Percentiles rank a stretch among this genome's conserved stretches.
These are phyloP conservation scores for Dicorynia guianensis DNA, from an alignment of 306 rosid species.

Conservation along the genomic window DNA sequence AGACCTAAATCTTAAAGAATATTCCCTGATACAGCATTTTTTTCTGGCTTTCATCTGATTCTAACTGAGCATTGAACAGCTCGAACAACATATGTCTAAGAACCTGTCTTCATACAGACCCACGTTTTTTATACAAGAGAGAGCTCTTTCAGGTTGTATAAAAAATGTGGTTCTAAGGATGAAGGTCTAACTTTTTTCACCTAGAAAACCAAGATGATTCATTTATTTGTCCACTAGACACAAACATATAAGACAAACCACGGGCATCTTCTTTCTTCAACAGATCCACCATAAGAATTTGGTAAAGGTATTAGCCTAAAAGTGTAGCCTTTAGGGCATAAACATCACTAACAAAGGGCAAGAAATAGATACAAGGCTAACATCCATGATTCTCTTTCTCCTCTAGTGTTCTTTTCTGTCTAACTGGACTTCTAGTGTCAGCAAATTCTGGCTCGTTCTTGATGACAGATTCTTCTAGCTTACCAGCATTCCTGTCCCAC, in stretches of 20 bases:
- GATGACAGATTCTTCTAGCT: slow-evolving; percentile 54
- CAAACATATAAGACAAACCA: slow-evolving; percentile 27
- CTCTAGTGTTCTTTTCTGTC: slow-evolving; percentile 52
- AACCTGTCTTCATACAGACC: too few relatives aligned
- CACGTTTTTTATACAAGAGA: too few relatives aligned
- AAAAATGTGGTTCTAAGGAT: too few relatives aligned
- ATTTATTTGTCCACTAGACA: slow-evolving; percentile 19
- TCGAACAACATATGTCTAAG: neutral
- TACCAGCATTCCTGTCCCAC: slow-evolving; percentile 75
- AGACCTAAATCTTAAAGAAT: neutral
- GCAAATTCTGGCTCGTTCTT: slow-evolving; percentile 59
- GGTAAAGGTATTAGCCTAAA: slow-evolving; percentile 17
- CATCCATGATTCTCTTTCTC: slow-evolving; percentile 87
- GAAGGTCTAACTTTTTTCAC: too few relatives aligned
- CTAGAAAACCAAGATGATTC: neutral
- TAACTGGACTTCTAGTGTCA: slow-evolving; percentile 60
- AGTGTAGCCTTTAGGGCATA: neutral
- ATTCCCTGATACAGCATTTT: neutral
- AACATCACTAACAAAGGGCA: neutral
- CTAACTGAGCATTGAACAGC: neutral
- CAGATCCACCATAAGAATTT: slow-evolving; percentile 41
- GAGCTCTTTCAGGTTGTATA: too few relatives aligned
- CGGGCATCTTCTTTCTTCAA: neutral
- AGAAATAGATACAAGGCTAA: slow-evolving; percentile 30
- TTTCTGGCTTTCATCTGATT: neutral